Conservation (phyloP, 441 rosid species). For the Dalechampia spathulata region DNA sequence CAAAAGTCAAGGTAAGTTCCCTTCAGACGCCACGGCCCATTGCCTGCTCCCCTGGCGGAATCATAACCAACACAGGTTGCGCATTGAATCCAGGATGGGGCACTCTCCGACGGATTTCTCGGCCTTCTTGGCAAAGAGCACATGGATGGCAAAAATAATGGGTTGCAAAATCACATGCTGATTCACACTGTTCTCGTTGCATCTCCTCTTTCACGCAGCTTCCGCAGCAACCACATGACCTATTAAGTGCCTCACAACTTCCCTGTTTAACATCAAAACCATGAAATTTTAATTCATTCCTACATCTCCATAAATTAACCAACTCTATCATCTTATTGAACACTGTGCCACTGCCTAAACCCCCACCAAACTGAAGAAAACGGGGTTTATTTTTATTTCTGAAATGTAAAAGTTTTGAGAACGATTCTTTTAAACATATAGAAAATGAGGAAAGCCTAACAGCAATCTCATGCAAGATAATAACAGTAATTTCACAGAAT, state of each 20-base stretch:
- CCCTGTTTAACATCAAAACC: slow-evolving; percentile 44
- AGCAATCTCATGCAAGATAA: too few relatives aligned
- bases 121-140: slow-evolving; percentile 98
- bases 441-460: too few relatives aligned
- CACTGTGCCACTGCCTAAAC: too few relatives aligned
- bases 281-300: too few relatives aligned
- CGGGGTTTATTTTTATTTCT: too few relatives aligned
- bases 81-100: slow-evolving; percentile 84
- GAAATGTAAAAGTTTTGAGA: too few relatives aligned
- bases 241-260: slow-evolving; percentile 68
- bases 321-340: neutral
- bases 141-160: slow-evolving; percentile 75
- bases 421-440: too few relatives aligned
- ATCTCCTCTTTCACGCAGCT: slow-evolving; percentile 60
- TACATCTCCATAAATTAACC: too few relatives aligned
- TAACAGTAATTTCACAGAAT: too few relatives aligned
- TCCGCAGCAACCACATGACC: slow-evolving; percentile 84
- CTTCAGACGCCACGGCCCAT: slow-evolving; percentile 57
- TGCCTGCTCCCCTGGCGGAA: slow-evolving; percentile 72
- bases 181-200: slow-evolving; percentile 72
- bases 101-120: slow-evolving; percentile 78
- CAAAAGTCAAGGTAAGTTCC: neutral
- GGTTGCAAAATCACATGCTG: slow-evolving; percentile 68
- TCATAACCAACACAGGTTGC: slow-evolving; percentile 61
- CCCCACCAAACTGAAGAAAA: too few relatives aligned